Conservation (phyloP, 75 land plant species). For the Sequoiadendron giganteum region DNA sequence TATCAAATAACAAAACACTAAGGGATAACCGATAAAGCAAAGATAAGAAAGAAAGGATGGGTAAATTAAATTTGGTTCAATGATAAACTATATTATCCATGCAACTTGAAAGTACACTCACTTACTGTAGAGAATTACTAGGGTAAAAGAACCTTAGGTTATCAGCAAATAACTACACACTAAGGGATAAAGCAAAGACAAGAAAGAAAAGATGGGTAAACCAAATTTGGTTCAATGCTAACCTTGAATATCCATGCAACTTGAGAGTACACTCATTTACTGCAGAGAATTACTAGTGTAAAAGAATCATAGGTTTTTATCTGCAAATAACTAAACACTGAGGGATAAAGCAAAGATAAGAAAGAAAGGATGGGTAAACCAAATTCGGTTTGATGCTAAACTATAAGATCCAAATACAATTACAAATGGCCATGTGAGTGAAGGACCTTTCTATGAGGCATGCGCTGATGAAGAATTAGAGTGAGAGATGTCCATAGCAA, state of each 20-base stretch:
- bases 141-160: background rate
- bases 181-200: background rate
- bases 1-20: too few species aligned
- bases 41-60: background rate
- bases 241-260: too few species aligned
- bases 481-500: too few species aligned
- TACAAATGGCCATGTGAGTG: too few species aligned
- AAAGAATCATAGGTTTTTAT: background rate
- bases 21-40: background rate
- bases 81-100: too few species aligned
- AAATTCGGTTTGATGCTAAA: too few species aligned
- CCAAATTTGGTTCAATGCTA: background rate
- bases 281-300: background rate
- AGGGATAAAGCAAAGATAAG: background rate
- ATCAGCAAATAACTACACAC: background rate
- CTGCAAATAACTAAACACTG: background rate
- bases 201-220: background rate
- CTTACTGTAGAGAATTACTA: background rate
- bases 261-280: too few species aligned
- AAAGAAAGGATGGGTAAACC: too few species aligned
- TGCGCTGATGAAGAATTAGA: too few species aligned
- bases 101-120: too few species aligned
- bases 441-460: too few species aligned
- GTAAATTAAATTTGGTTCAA: background rate
- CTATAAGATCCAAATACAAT: background rate